These are phyloP conservation scores for Magnusiomyces suaveolens DNA, from an alignment of 1,139 yeast species.

Conservation along the genomic window DNA sequence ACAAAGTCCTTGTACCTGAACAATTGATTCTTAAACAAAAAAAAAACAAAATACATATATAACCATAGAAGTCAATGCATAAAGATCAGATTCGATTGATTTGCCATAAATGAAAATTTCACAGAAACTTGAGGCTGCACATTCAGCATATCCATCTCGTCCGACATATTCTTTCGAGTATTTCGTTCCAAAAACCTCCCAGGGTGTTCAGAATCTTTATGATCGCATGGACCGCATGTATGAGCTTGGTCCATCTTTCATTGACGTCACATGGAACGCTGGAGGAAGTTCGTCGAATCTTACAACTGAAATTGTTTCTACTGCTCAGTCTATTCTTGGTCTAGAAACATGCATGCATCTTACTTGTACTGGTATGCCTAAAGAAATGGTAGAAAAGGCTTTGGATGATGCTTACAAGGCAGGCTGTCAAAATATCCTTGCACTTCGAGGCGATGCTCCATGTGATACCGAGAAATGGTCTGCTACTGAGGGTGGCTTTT, in stretches of 20 bases:
- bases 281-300: slow-evolving; percentile 79
- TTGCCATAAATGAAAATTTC: slow-evolving; percentile 1
- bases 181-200: slow-evolving; percentile 95
- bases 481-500: slow-evolving; percentile 57
- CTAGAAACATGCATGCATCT: slow-evolving; percentile 96
- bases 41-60: no score
- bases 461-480: slow-evolving; percentile 33
- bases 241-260: slow-evolving; percentile 79
- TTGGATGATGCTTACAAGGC: slow-evolving; percentile 74
- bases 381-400: slow-evolving; percentile 73
- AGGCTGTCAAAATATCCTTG: slow-evolving; percentile 92
- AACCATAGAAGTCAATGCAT: no score
- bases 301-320: slow-evolving; percentile 84
- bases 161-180: slow-evolving; percentile 64
- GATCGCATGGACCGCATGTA: slow-evolving; percentile 98
- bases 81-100: no score
- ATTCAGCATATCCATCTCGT: not conserved
- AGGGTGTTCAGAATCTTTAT: slow-evolving; percentile 90
- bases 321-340: slow-evolving; percentile 87
- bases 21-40: no score
- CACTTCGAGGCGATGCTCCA: slow-evolving; percentile 95
- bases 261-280: slow-evolving; percentile 97
- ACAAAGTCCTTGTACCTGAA: no score
- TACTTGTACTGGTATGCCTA: slow-evolving; percentile 93
- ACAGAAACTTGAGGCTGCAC: not conserved